Percentiles rank a stretch among this genome's conserved stretches.
These are phyloP conservation scores for Plasmopara halstedii DNA, from an alignment of 352 stramenopile genomes.

Conservation along the genomic window DNA sequence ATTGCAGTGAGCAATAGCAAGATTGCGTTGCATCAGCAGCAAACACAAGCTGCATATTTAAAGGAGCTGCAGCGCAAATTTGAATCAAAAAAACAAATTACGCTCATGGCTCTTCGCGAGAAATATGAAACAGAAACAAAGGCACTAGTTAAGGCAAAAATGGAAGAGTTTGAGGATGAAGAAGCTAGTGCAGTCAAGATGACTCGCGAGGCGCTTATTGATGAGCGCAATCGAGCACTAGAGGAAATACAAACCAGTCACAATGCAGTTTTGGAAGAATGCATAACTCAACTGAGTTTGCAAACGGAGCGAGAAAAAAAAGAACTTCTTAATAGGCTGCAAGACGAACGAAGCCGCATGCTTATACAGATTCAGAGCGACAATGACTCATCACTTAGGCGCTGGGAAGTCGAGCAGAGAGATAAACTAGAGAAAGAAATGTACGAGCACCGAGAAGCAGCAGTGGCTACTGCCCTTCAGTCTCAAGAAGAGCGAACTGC, in stretches of 20 bases:
- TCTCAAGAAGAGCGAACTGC: constrained; percentile 39
- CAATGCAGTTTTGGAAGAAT: constrained; percentile 29
- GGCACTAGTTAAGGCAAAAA: constrained; percentile 26
- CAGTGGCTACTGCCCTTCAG: constrained; percentile 25
- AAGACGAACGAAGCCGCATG: constrained; percentile 25
- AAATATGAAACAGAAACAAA: constrained; percentile 50
- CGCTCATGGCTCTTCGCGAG: constrained; percentile 36
- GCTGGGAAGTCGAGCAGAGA: constrained; percentile 41
- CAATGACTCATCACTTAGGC: constrained; percentile 10
- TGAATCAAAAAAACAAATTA: constrained; percentile 53
- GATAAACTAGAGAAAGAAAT: constrained; percentile 39
- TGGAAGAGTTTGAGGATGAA: constrained; percentile 41
- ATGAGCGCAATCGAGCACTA: constrained; percentile 28
- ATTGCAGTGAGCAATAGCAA: constrained; percentile 23
- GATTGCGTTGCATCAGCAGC: constrained; percentile 27
- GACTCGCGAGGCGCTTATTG: constrained; percentile 18
- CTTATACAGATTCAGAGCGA: constrained; percentile 31
- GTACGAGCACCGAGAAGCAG: constrained; percentile 30
- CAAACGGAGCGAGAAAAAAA: constrained; percentile 30
- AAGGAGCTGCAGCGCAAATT: constrained; percentile 57
- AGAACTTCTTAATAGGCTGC: constrained; percentile 23
- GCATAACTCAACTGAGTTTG: constrained; percentile 27
- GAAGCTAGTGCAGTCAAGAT: constrained; percentile 25
- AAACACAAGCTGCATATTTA: constrained; percentile 28
- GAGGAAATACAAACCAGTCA: constrained; percentile 29